A percentile compares a stretch with the other conserved stretches of the same genome.
Evolutionary conservation across 2,329 filamentous ascomycete species (phyloP).

Genomic region (Aspergillus sp.): DNA sequence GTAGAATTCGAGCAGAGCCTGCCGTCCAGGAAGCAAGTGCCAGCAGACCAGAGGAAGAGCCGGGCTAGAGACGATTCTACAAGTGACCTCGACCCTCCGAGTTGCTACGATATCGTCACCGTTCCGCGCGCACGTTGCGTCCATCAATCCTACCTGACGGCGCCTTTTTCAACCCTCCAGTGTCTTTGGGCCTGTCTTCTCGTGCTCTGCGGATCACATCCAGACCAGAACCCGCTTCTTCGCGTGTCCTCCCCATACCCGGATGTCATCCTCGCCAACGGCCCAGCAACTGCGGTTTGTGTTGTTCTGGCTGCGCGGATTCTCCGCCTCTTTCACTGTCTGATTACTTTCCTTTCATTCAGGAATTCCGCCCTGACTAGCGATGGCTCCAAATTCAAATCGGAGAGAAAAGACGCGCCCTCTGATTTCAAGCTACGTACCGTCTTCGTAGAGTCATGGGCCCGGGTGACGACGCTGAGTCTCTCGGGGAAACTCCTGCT

Average conservation of each 20-base stretch:
- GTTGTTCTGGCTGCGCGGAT: constrained; percentile 51
- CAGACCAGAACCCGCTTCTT: constrained; percentile 20
- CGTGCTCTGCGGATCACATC: constrained; percentile 40
- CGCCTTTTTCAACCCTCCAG: constrained; percentile 57
- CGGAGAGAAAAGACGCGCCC: constrained; percentile 13
- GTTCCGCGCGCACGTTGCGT: constrained; percentile 71
- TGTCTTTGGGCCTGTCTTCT: constrained; percentile 56
- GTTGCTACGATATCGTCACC: constrained; percentile 52
- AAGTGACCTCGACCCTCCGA: constrained; percentile 3
- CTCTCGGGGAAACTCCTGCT: constrained; percentile 71
- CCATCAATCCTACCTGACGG: constrained; percentile 68
- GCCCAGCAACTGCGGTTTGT: constrained; percentile 78
- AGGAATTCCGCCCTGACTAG: constrained; percentile 4
- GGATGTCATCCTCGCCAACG: constrained; percentile 74
- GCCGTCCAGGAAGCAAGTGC: constrained; percentile 5
- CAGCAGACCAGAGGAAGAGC: constrained; percentile 4
- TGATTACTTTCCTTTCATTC: constrained; percentile 6
- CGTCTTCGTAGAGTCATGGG: constrained; percentile 89
- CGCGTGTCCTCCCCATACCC: constrained; percentile 43
- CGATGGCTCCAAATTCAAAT: neutral
- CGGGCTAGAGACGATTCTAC: constrained; percentile 1
- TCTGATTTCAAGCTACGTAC: constrained; percentile 53
- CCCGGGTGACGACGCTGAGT: constrained; percentile 71
- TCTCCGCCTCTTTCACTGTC: constrained; percentile 43
- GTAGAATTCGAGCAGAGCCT: constrained; percentile 51